A percentile compares a stretch with the other conserved stretches of the same genome.
Evolutionary conservation across 148 eudicot genomes (phyloP).

Genomic region (Nepenthes gracilis): DNA sequence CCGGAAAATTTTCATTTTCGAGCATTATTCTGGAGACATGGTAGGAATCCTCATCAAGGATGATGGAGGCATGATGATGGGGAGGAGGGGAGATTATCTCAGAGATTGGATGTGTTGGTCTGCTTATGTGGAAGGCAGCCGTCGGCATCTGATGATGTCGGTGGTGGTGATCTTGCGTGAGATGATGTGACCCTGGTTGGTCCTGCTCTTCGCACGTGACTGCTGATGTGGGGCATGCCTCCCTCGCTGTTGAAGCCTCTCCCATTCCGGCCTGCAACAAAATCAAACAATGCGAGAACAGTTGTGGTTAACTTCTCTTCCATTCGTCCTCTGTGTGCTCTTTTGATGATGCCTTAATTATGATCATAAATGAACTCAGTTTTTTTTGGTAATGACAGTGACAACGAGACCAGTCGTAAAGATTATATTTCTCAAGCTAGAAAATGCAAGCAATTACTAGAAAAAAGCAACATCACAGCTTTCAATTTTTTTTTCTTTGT

Average conservation of each 20-base stretch:
- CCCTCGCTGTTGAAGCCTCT: constrained; percentile 46
- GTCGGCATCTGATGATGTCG: constrained; percentile 22
- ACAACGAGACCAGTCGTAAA: no score
- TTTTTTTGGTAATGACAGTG: no score
- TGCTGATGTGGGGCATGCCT: constrained; percentile 13
- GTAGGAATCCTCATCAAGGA: constrained; percentile 49
- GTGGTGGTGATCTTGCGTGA: neutral
- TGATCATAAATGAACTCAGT: no score
- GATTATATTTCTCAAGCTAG: no score
- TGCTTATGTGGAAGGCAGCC: constrained; percentile 40
- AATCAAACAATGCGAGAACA: no score
- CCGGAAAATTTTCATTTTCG: constrained; percentile 42
- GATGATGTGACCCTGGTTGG: neutral
- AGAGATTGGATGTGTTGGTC: constrained; percentile 57
- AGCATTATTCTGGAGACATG: constrained; percentile 69
- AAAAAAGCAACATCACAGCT: no score
- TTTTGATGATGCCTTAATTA: no score
- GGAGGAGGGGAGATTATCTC: constrained; percentile 50
- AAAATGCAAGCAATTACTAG: no score
- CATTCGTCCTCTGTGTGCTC: no score
- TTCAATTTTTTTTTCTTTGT: no score
- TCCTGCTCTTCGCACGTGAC: constrained; percentile 25
- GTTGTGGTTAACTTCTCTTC: no score
- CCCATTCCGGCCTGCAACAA: constrained; percentile 46
- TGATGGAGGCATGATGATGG: constrained; percentile 50